A percentile compares a stretch with the other conserved stretches of the same genome.
These are phyloP conservation scores for Scedosporium boydii DNA, from an alignment of 2,329 filamentous ascomycete genomes.

Conservation along the genomic window DNA sequence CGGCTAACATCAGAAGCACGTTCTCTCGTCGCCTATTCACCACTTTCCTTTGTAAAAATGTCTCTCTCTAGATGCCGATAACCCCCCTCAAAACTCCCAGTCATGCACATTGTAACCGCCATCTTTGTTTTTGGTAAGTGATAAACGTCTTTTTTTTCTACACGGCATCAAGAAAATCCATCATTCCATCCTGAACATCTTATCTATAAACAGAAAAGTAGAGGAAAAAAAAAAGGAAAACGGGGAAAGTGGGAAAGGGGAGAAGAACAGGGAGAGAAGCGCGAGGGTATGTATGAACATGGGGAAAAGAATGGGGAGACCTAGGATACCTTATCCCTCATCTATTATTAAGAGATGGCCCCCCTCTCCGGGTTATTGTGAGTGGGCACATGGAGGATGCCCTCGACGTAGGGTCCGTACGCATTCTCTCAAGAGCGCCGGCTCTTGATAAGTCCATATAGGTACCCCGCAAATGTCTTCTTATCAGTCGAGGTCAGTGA, in stretches of 20 bases:
- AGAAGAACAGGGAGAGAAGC: background rate
- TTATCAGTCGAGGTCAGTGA: conserved; percentile 48
- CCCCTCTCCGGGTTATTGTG: background rate
- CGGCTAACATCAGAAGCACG: background rate
- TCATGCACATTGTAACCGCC: background rate
- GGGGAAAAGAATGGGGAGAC: background rate
- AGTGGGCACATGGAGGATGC: background rate
- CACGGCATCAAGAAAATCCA: background rate
- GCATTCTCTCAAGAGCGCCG: conserved; percentile 20
- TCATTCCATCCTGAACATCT: background rate
- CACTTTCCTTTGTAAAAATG: background rate
- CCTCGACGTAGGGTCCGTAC: background rate
- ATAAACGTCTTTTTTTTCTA: background rate
- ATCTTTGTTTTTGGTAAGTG: background rate
- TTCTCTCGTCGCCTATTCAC: background rate
- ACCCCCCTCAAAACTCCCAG: background rate
- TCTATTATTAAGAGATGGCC: background rate
- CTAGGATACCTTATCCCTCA: background rate
- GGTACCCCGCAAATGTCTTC: conserved; percentile 54
- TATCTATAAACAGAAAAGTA: background rate
- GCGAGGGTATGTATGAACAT: background rate
- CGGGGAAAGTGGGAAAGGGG: background rate
- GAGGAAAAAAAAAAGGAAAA: background rate
- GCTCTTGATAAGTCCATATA: conserved; percentile 47
- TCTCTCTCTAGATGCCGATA: background rate